Conservation (phyloP, 2,329 filamentous ascomycete species). For the Colletotrichum godetiae region DNA sequence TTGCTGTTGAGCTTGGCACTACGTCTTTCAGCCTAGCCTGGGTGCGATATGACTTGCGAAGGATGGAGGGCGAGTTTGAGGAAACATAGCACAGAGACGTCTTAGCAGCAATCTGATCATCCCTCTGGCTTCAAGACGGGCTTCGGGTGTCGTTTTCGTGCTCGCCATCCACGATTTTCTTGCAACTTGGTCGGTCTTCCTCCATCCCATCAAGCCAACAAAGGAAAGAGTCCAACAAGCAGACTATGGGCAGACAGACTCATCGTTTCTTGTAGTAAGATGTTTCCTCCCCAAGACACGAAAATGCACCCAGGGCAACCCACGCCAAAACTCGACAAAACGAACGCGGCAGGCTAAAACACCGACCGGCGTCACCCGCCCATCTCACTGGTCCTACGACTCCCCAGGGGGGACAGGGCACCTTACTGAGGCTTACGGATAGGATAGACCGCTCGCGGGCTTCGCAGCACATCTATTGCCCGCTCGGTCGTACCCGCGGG, state of each 20-base stretch:
- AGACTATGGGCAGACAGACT: background rate
- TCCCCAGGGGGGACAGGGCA: background rate
- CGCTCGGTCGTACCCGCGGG: background rate
- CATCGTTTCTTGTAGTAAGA: background rate
- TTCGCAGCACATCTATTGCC: background rate
- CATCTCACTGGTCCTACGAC: background rate
- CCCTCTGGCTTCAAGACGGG: background rate
- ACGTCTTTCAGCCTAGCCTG: background rate
- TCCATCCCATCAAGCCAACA: too few relatives aligned
- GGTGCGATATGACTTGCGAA: background rate
- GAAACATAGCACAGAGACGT: background rate
- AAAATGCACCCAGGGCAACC: background rate
- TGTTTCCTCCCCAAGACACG: background rate
- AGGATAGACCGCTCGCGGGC: background rate
- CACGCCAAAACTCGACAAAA: background rate
- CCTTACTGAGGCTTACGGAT: background rate
- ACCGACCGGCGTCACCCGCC: background rate
- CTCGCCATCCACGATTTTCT: background rate
- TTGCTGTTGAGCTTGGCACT: background rate
- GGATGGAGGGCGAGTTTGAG: background rate
- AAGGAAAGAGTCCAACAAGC: background rate
- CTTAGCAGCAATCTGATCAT: background rate
- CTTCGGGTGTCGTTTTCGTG: background rate
- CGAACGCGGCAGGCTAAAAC: conserved; percentile 13
- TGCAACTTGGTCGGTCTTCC: background rate